phyloP scores from a whole-genome alignment of 2,329 filamentous ascomycete genomes.

The Pyricularia grisea region DNA sequence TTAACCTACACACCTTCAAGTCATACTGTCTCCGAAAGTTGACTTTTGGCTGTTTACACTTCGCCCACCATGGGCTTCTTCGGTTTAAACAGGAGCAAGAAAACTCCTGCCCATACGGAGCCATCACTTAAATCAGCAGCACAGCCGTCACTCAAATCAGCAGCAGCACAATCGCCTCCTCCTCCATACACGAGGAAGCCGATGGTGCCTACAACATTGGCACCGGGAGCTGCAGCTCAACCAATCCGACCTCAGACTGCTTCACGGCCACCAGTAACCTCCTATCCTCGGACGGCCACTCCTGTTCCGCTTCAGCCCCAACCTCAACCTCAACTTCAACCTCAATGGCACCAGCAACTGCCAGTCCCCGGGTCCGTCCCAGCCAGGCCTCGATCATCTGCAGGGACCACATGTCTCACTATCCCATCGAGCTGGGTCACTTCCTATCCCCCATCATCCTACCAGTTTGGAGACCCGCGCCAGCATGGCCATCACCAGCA shows the following conservation, averaged over 20 bases:
- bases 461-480: slow-evolving; percentile 11
- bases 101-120: neutral
- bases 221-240: neutral
- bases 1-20: slow-evolving; percentile 5
- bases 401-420: neutral
- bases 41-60: neutral
- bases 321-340: neutral
- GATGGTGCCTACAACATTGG: neutral
- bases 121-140: neutral
- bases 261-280: neutral
- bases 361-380: slow-evolving; percentile 14
- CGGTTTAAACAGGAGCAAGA: slow-evolving; percentile 3
- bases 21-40: slow-evolving; percentile 11
- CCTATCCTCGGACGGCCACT: neutral
- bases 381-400: slow-evolving; percentile 15
- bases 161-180: neutral
- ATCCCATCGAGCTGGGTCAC: neutral
- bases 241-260: neutral
- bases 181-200: slow-evolving; percentile 3
- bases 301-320: neutral
- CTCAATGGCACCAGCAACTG: neutral
- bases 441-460: slow-evolving; percentile 15
- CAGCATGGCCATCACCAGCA: slow-evolving; percentile 9
- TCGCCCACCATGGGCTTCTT: slow-evolving; percentile 6
- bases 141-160: neutral